Conservation (phyloP, 2,329 filamentous ascomycete genomes). For the Albifimbria verrucaria region DNA sequence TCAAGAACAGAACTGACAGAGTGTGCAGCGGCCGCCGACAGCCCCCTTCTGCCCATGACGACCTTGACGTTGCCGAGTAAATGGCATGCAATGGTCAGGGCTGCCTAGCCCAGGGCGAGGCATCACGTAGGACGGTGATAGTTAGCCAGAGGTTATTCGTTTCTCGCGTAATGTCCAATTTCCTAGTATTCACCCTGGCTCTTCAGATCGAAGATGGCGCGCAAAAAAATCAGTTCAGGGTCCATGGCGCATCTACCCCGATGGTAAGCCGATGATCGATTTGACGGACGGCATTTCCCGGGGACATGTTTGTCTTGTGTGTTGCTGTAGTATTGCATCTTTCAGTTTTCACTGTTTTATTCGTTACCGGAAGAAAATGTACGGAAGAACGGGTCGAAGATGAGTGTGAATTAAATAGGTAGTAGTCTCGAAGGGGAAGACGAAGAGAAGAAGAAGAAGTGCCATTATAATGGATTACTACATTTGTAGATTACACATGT, state of each 20-base stretch:
- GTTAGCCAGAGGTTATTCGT: background rate
- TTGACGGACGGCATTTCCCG: too few species aligned
- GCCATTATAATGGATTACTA: too few species aligned
- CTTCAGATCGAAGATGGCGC: background rate
- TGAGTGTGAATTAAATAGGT: background rate
- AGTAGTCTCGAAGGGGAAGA: too few species aligned
- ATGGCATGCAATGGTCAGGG: too few species aligned
- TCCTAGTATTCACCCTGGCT: background rate
- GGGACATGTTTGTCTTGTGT: background rate
- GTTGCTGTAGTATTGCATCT: background rate
- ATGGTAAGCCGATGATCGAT: too few species aligned
- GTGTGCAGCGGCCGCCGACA: slow-evolving; percentile 58
- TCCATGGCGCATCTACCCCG: background rate
- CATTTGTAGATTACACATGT: too few species aligned
- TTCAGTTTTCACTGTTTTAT: too few species aligned
- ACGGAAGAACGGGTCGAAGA: background rate
- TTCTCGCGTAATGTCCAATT: slow-evolving; percentile 1
- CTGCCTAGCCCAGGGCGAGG: background rate
- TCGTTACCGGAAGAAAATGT: too few species aligned
- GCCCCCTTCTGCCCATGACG: slow-evolving; percentile 84
- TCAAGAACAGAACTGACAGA: slow-evolving; percentile 14
- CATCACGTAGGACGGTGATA: background rate
- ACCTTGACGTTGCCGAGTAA: slow-evolving; percentile 90
- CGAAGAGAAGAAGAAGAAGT: too few species aligned
- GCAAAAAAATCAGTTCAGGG: background rate